Evolutionary conservation across 1,284 basidiomycete species (phyloP), one percentile per base, ranked within the genome.

Genomic region (Singerocomus rubriflavus): DNA sequence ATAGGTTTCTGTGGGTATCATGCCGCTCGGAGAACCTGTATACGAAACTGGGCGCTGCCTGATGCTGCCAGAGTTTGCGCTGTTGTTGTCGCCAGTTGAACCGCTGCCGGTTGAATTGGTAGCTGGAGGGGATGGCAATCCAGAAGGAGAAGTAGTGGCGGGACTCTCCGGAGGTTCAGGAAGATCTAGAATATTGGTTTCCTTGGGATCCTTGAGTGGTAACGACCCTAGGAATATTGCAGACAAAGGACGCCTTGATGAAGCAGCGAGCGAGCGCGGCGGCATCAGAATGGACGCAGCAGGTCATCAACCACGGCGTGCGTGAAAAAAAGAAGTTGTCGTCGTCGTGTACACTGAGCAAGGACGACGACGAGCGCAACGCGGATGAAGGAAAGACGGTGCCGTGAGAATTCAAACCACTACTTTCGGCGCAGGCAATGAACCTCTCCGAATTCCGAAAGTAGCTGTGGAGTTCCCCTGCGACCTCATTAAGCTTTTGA

Each of bases 21-120:
- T 62, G 50, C 65, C 54, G 32, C 44, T 49, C 9, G 62, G 48
- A 32, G 68, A 54, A 48, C 54, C 46, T 35, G 66, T 50, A 48
- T 64, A 59, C 14, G 70, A 67, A 25, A 65, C 52, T 25, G 69
- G 65, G 47, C 74, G 71, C 51, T 68, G 67, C 55, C 77, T 73
- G 53, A 74, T 55, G 59, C 74, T 75, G 52, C 80, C 76, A 35
- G 73, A 65, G 53, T 72, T 74, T 29, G 77, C 74, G 58, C 77
- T 81, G 51, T 73, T 74, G 53, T 75, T 74, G 62, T 84, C 82
- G 44, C 82, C 84, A 3, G 80, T 80, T 61, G 86, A 88, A 44
- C 85, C 85, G 64, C 86, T 88, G 26, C 85, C 86, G 2, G 86
- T 88, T 16, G 86, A 89, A 62, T 88, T 89, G 25, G 88, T 86